These are phyloP conservation scores for Pseudozyma hubeiensis DNA, from an alignment of 1,284 basidiomycete species.

Conservation along the genomic window DNA sequence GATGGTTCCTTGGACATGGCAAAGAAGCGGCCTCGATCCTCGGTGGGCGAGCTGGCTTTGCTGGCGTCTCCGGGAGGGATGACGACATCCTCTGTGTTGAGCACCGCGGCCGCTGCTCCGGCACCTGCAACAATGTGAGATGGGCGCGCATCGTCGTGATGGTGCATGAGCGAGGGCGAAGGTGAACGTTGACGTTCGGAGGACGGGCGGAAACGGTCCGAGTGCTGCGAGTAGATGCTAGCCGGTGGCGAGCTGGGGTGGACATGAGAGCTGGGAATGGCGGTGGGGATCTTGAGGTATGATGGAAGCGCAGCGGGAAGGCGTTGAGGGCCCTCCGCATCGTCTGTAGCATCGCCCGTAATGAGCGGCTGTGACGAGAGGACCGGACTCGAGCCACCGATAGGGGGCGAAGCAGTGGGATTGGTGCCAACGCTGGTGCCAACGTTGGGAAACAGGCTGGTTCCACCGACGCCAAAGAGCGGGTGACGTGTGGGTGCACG, in stretches of 20 bases:
- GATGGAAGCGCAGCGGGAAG: constrained; percentile 59
- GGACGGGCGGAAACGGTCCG: constrained; percentile 18
- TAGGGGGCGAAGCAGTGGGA: constrained; percentile 37
- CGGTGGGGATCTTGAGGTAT: constrained; percentile 67
- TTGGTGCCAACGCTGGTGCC: constrained; percentile 43
- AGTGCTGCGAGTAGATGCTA: constrained; percentile 41
- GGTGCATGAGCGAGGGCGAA: constrained; percentile 41
- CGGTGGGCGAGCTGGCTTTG: constrained; percentile 54
- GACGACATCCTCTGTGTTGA: constrained; percentile 57
- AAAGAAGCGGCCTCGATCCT: constrained; percentile 18
- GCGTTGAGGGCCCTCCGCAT: constrained; percentile 11
- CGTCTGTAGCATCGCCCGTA: constrained; percentile 18
- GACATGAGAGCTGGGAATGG: constrained; percentile 62
- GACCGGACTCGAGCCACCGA: constrained; percentile 39
- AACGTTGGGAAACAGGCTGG: constrained; percentile 38
- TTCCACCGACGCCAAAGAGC: constrained; percentile 36
- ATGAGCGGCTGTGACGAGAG: constrained; percentile 40
- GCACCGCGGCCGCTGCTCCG: constrained; percentile 49
- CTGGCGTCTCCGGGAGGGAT: constrained; percentile 55
- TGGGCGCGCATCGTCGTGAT: constrained; percentile 21
- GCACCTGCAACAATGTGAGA: constrained; percentile 32
- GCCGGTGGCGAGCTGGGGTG: constrained; percentile 28
- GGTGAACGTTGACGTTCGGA: constrained; percentile 28
- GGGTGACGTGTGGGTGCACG: constrained; percentile 38
- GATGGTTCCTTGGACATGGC: constrained; percentile 4